A percentile compares a stretch with the other conserved stretches of the same genome.
Evolutionary conservation across 768 basidiomycete species (phyloP).

Genomic region (Porphyrellus cyaneotinctus): DNA sequence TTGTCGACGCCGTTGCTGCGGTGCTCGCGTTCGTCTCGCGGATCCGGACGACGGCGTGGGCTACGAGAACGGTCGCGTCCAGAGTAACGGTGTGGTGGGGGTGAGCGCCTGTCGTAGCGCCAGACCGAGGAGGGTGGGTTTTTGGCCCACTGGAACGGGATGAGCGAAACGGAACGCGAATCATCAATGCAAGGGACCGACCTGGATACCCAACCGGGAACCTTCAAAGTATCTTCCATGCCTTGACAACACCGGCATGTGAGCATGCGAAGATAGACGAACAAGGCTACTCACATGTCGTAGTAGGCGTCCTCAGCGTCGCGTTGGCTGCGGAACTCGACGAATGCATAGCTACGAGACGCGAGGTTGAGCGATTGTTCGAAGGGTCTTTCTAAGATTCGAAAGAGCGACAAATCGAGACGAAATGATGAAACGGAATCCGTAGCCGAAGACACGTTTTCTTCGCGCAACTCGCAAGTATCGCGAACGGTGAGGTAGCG

Average conservation of each 20-base stretch:
- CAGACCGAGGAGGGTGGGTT: constrained; percentile 80
- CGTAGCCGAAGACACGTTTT: constrained; percentile 29
- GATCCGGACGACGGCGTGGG: constrained; percentile 44
- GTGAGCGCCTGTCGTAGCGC: constrained; percentile 63
- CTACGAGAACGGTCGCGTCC: constrained; percentile 51
- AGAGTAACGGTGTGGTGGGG: constrained; percentile 36
- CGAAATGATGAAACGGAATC: constrained; percentile 27
- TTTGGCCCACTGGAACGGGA: constrained; percentile 66
- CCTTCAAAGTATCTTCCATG: constrained; percentile 76
- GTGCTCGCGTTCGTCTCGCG: constrained; percentile 38
- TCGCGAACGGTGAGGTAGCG: constrained; percentile 19
- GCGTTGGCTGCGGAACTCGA: constrained; percentile 74
- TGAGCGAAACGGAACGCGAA: not conserved
- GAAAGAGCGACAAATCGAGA: constrained; percentile 33
- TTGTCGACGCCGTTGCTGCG: constrained; percentile 37
- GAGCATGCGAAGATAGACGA: constrained; percentile 2
- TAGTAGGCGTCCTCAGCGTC: constrained; percentile 84
- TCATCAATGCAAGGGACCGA: constrained; percentile 21
- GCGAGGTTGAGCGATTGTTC: constrained; percentile 57
- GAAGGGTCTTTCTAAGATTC: constrained; percentile 32
- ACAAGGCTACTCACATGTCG: constrained; percentile 57
- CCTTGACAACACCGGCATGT: constrained; percentile 38
- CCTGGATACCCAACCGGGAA: constrained; percentile 70
- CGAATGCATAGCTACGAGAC: constrained; percentile 76
- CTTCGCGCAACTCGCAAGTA: constrained; percentile 24